Base-by-base conservation (phyloP, 257 asterid species). In the Lithospermum erythrorhizon region DNA sequence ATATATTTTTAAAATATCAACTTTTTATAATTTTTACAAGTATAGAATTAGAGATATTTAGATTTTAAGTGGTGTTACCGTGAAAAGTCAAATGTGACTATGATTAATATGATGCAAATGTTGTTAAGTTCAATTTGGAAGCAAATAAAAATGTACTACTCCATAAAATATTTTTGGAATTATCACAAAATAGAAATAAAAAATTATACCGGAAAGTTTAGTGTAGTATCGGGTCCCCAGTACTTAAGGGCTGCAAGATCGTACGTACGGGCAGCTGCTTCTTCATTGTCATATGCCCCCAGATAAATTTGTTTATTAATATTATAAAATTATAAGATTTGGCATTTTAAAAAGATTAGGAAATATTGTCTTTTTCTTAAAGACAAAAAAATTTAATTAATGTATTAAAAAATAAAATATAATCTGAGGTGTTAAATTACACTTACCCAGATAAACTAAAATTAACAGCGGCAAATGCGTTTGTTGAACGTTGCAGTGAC, bases 171-270 rank as follows among this genome's bases (percentile, higher is more conserved):
- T 24, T 24, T 24, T 24, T 24, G 27, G 27, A 24, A 24, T 5
- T 27, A 3, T 27, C 6, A 27, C 32, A 6, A 27, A 27, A 27
- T 3, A 3, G 6, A 27, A 27, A 27, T 27, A 27, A 27, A 27
- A 57, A 32, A 53, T 11, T 35, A 35, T 75, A 85, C 94, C 85
- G 94, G 72, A 58, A 87, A 90, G 70, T 90, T 90, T 47, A 90
- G 91, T 32, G 25, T 65, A 0, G 77, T 74, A 13, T 59, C 53
- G 6, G 91, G 73, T 10, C 98, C 98, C 98, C 98, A 90, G 53
- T 82, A 87, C 75, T 87, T 90, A 17, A 90, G 87, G 35, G 98
- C 96, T 53, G 98, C 98, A 30, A 90, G 83, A 81, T 90, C 98
- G 58, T 87, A 90, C 15, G 98, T 81, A 6, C 82, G 74, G 16